Base-by-base conservation (phyloP, 176 grass and related monocot genomes). In the Saccharum spontaneum region DNA sequence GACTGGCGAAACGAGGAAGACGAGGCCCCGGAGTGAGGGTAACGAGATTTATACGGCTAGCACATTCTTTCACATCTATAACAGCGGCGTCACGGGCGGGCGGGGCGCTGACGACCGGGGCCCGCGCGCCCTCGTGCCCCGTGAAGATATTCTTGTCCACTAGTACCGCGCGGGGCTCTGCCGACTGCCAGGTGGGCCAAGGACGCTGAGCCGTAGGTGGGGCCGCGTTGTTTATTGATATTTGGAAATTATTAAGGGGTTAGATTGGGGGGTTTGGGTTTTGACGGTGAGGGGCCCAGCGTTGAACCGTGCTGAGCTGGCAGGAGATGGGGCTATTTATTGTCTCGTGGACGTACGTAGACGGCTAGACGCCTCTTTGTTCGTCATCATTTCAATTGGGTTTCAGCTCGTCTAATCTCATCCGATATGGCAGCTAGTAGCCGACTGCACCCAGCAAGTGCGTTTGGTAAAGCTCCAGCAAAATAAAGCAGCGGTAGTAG, bases 41-140 rank as follows among this genome's bases (percentile, higher is more conserved):
- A 72, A 88, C 69, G 63, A 77, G 43, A 91, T 73, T 78, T 39
- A 73, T 82, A 83, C 79, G 72, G 85, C 63, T 60, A 63, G 72
- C 89, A 90, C 84, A 76, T 84, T 87, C 88, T 87, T 38, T 10
- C 54, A 72, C 48, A 69, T 74, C 37, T 61, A 36, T 36, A 3
- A 8, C 68, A 10, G 77, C 62, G 70, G 77, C 40, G 40, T 83
- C 84, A 78, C 73, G 73, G 30, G 18, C 57, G 3, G 52, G 65
- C 78, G 65, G 1, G 40, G 69, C 79, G 3, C 84, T 83, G 79
- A 18, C 79, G n/a, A 2, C 28, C 8, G 38, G 75, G 68, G 1
- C 79, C 79, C 61, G 0, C 31, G 20, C 3, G 33, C 28, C 70
- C 79, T 71, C 79, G 67, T 37, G 10, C 17, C 88, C 67, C 84